These are phyloP conservation scores for Smittium culicis DNA, from an alignment of 371 early-diverging fungal genomes.

Conservation along the genomic window DNA sequence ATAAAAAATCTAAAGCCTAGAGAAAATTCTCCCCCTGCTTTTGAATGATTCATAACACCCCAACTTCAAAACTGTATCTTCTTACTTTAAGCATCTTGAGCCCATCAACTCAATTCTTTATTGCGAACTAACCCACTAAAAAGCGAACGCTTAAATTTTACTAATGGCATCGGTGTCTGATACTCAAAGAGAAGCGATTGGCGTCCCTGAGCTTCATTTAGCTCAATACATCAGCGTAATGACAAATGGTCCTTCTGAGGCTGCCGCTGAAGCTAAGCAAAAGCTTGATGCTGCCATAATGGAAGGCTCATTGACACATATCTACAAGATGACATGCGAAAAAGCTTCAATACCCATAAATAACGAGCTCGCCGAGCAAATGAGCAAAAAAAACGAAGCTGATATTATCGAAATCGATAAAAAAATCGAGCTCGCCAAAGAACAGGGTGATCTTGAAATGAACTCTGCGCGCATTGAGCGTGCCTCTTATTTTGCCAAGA, in stretches of 20 bases:
- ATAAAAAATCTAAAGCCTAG: too few species aligned
- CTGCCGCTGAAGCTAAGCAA: slow-evolving; percentile 15
- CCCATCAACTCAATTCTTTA: too few species aligned
- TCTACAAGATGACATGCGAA: slow-evolving; percentile 13
- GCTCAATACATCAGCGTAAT: slow-evolving; percentile 25
- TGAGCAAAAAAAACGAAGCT: slow-evolving; percentile 17
- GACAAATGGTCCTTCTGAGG: slow-evolving; percentile 24
- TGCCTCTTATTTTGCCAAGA: slow-evolving; percentile 80
- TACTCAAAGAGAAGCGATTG: not conserved
- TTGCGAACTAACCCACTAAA: too few species aligned
- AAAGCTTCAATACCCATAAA: not conserved
- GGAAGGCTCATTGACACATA: slow-evolving; percentile 23
- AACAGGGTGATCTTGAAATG: slow-evolving; percentile 56
- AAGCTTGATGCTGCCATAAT: slow-evolving; percentile 23
- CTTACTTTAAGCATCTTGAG: too few species aligned
- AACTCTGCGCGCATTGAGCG: slow-evolving; percentile 49
- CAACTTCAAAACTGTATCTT: too few species aligned
- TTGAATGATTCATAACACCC: too few species aligned
- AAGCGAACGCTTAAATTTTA: too few species aligned
- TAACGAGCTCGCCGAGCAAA: slow-evolving; percentile 16
- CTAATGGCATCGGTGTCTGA: not conserved
- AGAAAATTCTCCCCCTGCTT: too few species aligned
- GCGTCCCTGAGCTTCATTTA: slow-evolving; percentile 27
- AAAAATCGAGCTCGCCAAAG: slow-evolving; percentile 43
- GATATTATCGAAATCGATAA: slow-evolving; percentile 14